A percentile compares a stretch with the other conserved stretches of the same genome.
Conservation (phyloP, 257 asterid genomes). For the Verbena officinalis region DNA sequence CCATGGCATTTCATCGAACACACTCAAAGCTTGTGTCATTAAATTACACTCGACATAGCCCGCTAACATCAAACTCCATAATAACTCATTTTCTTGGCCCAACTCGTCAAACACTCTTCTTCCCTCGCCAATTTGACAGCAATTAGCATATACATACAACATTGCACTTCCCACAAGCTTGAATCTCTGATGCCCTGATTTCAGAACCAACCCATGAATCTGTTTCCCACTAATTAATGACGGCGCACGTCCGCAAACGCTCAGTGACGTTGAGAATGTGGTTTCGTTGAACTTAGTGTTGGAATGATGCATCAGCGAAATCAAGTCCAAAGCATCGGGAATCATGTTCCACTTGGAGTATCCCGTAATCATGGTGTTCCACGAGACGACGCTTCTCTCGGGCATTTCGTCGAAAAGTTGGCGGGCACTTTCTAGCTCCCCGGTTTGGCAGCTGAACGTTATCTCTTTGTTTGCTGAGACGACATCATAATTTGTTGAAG, state of each 20-base stretch:
- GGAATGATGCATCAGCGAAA: slow-evolving; percentile 57
- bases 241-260: slow-evolving; percentile 61
- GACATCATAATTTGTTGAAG: slow-evolving; percentile 19
- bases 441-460: slow-evolving; percentile 27
- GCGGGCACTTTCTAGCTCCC: slow-evolving; percentile 58
- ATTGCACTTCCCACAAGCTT: slow-evolving; percentile 67
- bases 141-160: slow-evolving; percentile 52
- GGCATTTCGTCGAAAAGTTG: slow-evolving; percentile 70
- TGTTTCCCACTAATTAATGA: slow-evolving; percentile 48
- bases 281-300: slow-evolving; percentile 54
- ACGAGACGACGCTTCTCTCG: slow-evolving; percentile 65
- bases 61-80: too few species aligned
- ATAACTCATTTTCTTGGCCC: too few species aligned
- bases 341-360: slow-evolving; percentile 49
- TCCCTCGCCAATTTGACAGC: slow-evolving; percentile 48
- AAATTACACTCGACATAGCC: slow-evolving; percentile 45
- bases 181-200: slow-evolving; percentile 50
- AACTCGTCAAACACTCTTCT: slow-evolving; percentile 58
- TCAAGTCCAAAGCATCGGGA: slow-evolving; percentile 41
- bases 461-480: slow-evolving; percentile 55
- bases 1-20: slow-evolving; percentile 60
- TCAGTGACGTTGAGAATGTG: slow-evolving; percentile 48
- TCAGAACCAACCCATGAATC: slow-evolving; percentile 64
- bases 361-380: slow-evolving; percentile 81
- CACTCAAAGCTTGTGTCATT: slow-evolving; percentile 51